phyloP scores from a whole-genome alignment of 1,139 yeast genomes.

The Spathaspora sp. region DNA sequence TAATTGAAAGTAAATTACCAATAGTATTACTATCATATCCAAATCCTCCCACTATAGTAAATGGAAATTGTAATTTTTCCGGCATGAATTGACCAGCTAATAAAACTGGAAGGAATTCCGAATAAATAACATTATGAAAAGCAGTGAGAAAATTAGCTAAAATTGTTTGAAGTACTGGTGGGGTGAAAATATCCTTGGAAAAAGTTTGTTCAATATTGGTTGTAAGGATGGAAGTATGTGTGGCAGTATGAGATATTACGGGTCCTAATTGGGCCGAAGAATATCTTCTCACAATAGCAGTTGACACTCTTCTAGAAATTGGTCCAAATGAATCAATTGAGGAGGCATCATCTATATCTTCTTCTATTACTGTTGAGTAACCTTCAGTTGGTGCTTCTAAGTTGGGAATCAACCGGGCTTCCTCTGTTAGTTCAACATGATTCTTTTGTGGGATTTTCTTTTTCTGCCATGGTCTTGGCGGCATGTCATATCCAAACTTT shows the following conservation, averaged over 20 bases:
- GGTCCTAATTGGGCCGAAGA: conserved; percentile 27
- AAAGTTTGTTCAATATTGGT: conserved; percentile 13
- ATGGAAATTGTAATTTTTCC: conserved; percentile 37
- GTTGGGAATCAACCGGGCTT: neutral
- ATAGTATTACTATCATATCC: conserved; percentile 44
- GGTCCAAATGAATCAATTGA: conserved; percentile 24
- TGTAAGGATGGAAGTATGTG: conserved; percentile 10
- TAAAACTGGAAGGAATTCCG: conserved; percentile 61
- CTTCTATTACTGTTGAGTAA: conserved; percentile 11
- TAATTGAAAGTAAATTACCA: conserved; percentile 53
- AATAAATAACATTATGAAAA: conserved; percentile 53
- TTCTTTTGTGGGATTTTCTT: neutral
- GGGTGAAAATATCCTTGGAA: conserved; percentile 25
- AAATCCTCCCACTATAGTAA: conserved; percentile 28
- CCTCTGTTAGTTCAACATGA: neutral
- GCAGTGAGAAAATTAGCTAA: conserved; percentile 43
- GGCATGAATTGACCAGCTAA: conserved; percentile 48
- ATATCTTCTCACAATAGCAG: conserved; percentile 40
- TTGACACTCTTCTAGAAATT: conserved; percentile 37
- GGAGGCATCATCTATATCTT: conserved; percentile 13
- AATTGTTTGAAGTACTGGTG: conserved; percentile 41
- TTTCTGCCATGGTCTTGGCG: conserved; percentile 33
- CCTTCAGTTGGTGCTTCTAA: conserved; percentile 6
- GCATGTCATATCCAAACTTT: conserved; percentile 31
- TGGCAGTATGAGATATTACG: conserved; percentile 11